phyloP scores from a whole-genome alignment of 177 flowering plant genomes.

The Telopea speciosissima region DNA sequence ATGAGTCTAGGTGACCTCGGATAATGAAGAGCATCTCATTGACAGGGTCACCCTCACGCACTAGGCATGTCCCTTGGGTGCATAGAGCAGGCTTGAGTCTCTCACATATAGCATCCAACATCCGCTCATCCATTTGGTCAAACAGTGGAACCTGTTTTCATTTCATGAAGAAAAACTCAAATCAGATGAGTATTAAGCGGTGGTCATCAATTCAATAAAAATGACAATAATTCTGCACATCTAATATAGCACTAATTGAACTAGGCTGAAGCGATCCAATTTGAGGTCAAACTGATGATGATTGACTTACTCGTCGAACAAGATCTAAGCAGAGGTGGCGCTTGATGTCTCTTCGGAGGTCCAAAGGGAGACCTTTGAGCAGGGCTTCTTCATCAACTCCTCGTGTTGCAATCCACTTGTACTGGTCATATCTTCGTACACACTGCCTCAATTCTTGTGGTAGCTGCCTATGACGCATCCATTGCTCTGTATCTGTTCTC shows the following conservation, averaged over 20 bases:
- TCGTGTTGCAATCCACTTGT: constrained; percentile 87
- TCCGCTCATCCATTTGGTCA: constrained; percentile 88
- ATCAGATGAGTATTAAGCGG: no score
- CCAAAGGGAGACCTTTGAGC: constrained; percentile 73
- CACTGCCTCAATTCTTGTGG: constrained; percentile 67
- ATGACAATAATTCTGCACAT: neutral
- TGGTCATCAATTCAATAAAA: no score
- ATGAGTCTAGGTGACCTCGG: constrained; percentile 85
- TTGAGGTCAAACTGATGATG: no score
- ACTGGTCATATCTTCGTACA: constrained; percentile 75
- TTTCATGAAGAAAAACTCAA: neutral
- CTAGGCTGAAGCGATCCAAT: no score
- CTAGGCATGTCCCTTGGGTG: constrained; percentile 71
- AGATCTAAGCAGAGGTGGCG: constrained; percentile 92
- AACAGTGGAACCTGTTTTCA: constrained; percentile 67
- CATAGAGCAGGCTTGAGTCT: constrained; percentile 80
- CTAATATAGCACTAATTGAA: neutral
- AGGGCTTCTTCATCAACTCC: constrained; percentile 90
- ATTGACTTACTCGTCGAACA: constrained; percentile 64
- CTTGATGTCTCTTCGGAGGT: constrained; percentile 84
- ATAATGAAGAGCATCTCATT: constrained; percentile 92
- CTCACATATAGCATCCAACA: constrained; percentile 94
- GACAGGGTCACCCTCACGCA: constrained; percentile 93
- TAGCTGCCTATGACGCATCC: constrained; percentile 99
- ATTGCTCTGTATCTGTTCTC: constrained; percentile 88